Base-by-base conservation (phyloP, 768 basidiomycete species). In the Coprinopsis marcescibilis region DNA sequence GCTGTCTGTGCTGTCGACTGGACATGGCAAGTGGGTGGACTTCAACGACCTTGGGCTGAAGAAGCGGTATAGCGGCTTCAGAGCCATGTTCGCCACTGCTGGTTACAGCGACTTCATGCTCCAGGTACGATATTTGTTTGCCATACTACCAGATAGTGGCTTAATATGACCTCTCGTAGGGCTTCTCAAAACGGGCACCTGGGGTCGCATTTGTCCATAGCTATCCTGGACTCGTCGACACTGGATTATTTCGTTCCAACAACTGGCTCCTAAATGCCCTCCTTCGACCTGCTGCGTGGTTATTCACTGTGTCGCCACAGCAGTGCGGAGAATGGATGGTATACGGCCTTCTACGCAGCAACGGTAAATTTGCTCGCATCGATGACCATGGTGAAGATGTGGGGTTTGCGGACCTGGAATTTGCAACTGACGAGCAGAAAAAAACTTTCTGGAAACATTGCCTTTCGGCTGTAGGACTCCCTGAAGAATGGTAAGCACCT, bases 1-100 rank as follows among this genome's bases (percentile, higher is more conserved):
- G 14, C 57, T 80, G 57, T 70, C 70, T 1, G 64, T 80, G 0
- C 52, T 78, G 21, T 67, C 58, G 4, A 55, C 64, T 1, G 63
- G 63, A 0, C 19, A 59, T 0, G 70, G 69, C 4, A 60, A 57
- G 0, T 44, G 54, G 7, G 65, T 78, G 11, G 65, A 75, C 49
- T 39, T 72, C 29, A 61, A 78, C 15, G 76, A 79, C 51, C 62
- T 80, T 23, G 69, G 63, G 3, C 49, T 72, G 48, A 68, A 66
- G 62, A 67, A 65, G 48, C 50, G 44, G n/a, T 69, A 61, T 52
- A 50, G 48, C 0, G 57, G 55, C 3, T 15, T 51, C 25, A 45
- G 56, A 7, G 60, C 55, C 1, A 43, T 52, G 13, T 58, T 65
- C 0, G n/a, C n/a, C n/a, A n/a, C n/a, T n/a, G n/a, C n/a, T n/a